These are phyloP conservation scores for Euryodendron excelsum DNA, from an alignment of 148 eudicot genomes.

Conservation along the genomic window DNA sequence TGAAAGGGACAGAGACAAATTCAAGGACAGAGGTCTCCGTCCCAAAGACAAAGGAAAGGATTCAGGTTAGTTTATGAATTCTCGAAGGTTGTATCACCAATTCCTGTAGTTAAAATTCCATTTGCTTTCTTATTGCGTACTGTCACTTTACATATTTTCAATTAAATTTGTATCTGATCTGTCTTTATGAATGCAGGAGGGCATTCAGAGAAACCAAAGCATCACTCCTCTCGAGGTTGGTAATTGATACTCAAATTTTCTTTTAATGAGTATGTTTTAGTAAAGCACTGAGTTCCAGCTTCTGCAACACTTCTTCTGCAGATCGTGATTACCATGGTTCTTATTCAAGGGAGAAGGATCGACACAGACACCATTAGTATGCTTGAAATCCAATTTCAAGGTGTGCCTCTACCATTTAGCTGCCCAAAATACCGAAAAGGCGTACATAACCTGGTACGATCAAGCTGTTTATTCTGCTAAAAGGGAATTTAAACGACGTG, in stretches of 20 bases:
- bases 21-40: conserved; percentile 62
- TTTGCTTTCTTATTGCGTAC: not conserved
- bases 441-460: not conserved
- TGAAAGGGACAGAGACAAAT: conserved; percentile 67
- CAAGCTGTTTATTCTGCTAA: not conserved
- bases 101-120: not conserved
- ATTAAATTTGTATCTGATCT: not conserved
- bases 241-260: conserved; percentile 22
- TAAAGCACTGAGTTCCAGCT: not conserved
- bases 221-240: conserved; percentile 81
- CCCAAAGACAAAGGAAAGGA: conserved; percentile 70
- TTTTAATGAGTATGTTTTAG: not conserved
- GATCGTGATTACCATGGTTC: conserved; percentile 59
- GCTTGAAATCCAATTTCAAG: conserved; percentile 3
- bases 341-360: conserved; percentile 74
- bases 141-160: not conserved
- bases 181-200: conserved; percentile 45
- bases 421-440: not conserved
- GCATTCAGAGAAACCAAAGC: conserved; percentile 59
- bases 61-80: conserved; percentile 40
- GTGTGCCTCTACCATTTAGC: conserved; percentile 7
- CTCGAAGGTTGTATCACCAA: not conserved
- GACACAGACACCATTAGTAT: conserved; percentile 60
- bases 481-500: not conserved
- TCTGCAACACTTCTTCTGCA: conserved; percentile 28